Base-by-base conservation (phyloP, 1,284 basidiomycete genomes). In the Leccinum brunneo-olivaceum region DNA sequence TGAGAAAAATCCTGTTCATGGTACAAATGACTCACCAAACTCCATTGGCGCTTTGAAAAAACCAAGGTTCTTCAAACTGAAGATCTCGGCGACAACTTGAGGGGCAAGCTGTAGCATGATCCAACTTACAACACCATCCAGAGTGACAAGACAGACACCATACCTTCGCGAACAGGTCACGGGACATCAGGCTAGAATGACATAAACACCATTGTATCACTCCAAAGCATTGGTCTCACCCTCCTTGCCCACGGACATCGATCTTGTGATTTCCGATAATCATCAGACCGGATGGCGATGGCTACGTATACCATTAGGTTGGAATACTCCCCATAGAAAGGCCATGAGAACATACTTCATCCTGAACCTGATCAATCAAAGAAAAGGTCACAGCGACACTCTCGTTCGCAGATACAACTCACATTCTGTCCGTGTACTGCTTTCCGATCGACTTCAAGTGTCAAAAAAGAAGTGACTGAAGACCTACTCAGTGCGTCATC, bases 401-500 rank as follows among this genome's bases (percentile, higher is more conserved):
- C 19, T 29, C 10, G 15, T 25, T 6, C 9, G 10, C 18, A n/a
- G 28, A 29, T 3, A 20, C 4, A 11, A 27, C 53, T 51, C 19
- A 57, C 58, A 24, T 57, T 34, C 6, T 48, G 24, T 25, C 10
- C 12, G 11, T 23, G n/a, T 2, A 23, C 35, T 53, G 20, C 28
- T 30, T 34, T 28, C n/a, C 23, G 19, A 19, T 37, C 6, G 9
- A 27, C 15, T 24, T 47, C 19, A 12, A 37, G 3, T 21, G 18
- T 25, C 21, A 15, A 40, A 33, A 25, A 9, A 5, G 20, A 34
- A 19, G 23, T 23, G 14, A 8, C 1, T 11, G 8, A 40, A 34
- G 27, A 44, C 74, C 56, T 49, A 74, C 76, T 61, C 43, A 84
- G 61, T 9, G 78, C 81, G 49, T 74, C 71, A 41, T 68, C 65